These are phyloP conservation scores for Ustilago esculenta DNA, from an alignment of 1,284 basidiomycete species.

Conservation along the genomic window DNA sequence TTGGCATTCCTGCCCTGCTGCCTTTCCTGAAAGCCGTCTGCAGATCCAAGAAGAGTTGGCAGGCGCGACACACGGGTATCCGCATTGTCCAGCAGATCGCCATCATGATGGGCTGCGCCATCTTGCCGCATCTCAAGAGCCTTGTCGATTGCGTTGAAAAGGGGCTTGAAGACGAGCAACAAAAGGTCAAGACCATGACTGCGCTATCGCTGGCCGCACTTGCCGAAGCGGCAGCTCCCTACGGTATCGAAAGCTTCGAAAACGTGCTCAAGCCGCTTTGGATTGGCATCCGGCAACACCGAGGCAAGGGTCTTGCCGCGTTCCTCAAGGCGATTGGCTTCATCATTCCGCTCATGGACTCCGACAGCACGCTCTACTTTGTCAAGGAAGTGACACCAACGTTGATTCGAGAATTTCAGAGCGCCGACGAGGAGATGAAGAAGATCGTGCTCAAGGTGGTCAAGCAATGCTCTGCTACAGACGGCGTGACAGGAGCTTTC, in stretches of 20 bases:
- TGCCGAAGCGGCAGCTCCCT: constrained; percentile 95
- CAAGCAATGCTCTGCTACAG: constrained; percentile 97
- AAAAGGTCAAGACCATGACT: constrained; percentile 99
- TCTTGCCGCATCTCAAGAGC: constrained; percentile 94
- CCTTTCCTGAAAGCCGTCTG: constrained; percentile 99
- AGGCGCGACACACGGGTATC: constrained; percentile 98
- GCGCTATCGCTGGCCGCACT: constrained; percentile 94
- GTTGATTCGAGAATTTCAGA: constrained; percentile 97
- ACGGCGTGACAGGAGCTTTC: constrained; percentile 69
- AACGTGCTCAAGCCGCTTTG: constrained; percentile 97
- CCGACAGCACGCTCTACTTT: constrained; percentile 73
- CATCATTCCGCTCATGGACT: constrained; percentile 99
- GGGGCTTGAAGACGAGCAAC: constrained; percentile 95
- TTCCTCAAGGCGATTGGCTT: constrained; percentile 99
- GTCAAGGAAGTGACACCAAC: constrained; percentile 66
- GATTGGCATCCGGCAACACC: constrained; percentile 96
- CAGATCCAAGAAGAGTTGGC: constrained; percentile 99
- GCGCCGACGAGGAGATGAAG: constrained; percentile 99
- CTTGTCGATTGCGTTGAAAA: constrained; percentile 96
- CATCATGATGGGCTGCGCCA: constrained; percentile 99
- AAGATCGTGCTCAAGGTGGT: constrained; percentile 99
- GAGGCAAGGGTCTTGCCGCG: constrained; percentile 96
- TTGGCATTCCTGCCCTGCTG: constrained; percentile 95
- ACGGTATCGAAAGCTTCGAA: constrained; percentile 99
- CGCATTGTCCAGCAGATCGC: constrained; percentile 99